phyloP scores from a whole-genome alignment of 176 grass and related monocot species.

The Cenchrus fungigraminus region DNA sequence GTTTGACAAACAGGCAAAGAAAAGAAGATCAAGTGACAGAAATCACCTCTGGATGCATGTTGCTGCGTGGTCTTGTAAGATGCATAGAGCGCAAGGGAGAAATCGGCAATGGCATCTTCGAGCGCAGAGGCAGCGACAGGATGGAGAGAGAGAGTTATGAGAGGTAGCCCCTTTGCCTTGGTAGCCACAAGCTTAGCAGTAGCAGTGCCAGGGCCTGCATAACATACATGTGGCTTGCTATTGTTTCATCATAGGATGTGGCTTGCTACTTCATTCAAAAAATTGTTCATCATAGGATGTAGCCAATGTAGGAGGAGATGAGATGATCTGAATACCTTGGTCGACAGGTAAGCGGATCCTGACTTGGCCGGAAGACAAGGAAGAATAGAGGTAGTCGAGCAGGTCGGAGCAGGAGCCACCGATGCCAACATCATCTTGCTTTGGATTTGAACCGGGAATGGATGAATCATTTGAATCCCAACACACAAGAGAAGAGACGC shows the following conservation, averaged over 20 bases:
- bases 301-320: neutral
- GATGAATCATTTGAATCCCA: neutral
- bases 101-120: constrained; percentile 62
- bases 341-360: constrained; percentile 47
- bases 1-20: too few relatives aligned
- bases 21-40: neutral
- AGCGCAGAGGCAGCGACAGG: constrained; percentile 39
- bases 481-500: neutral
- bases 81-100: constrained; percentile 63
- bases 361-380: constrained; percentile 64
- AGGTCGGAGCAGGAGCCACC: constrained; percentile 85
- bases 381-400: constrained; percentile 73
- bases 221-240: neutral
- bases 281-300: neutral
- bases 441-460: neutral
- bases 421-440: constrained; percentile 92
- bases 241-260: too few relatives aligned
- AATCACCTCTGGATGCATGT: constrained; percentile 64
- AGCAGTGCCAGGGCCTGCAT: constrained; percentile 43
- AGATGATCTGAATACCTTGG: constrained; percentile 7
- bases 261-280: too few relatives aligned
- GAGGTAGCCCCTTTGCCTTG: constrained; percentile 92
- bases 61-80: constrained; percentile 55
- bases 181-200: constrained; percentile 59
- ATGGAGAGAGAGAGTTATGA: constrained; percentile 66